Percentiles rank a stretch among this genome's conserved stretches.
Evolutionary conservation across 495 filamentous ascomycete genomes (phyloP).

Genomic region (Recurvomyces mirabilis): DNA sequence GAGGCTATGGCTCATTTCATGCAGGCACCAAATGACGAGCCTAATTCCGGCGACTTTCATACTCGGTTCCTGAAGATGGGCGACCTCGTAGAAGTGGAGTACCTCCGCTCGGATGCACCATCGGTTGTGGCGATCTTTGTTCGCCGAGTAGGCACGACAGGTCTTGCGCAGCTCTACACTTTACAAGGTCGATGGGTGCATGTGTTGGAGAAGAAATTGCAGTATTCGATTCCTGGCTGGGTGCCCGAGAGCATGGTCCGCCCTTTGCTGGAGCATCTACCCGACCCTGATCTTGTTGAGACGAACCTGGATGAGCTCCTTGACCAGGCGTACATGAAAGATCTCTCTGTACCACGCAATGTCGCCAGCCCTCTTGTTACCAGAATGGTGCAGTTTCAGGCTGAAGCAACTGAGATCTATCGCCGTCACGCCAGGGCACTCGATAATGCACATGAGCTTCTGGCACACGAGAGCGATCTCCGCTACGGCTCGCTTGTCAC

Average conservation of each 20-base stretch:
- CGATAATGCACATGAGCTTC: slow-evolving; percentile 30
- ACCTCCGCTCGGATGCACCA: slow-evolving; percentile 30
- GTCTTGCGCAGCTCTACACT: slow-evolving; percentile 60
- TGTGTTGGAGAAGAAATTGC: slow-evolving; percentile 32
- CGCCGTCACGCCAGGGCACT: slow-evolving; percentile 30
- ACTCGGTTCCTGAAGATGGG: slow-evolving; percentile 45
- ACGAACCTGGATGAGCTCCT: slow-evolving; percentile 25
- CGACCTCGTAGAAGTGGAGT: slow-evolving; percentile 56
- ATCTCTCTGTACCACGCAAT: slow-evolving; percentile 42
- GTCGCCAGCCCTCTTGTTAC: slow-evolving; percentile 39
- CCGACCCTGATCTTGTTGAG: slow-evolving; percentile 33
- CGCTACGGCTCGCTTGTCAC: slow-evolving; percentile 34
- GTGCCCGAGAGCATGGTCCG: slow-evolving; percentile 44
- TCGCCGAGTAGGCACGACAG: slow-evolving; percentile 25
- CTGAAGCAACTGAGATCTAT: slow-evolving; percentile 41
- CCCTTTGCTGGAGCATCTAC: slow-evolving; percentile 53
- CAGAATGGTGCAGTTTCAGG: slow-evolving; percentile 42
- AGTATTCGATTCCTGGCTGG: slow-evolving; percentile 57
- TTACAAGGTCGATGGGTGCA: slow-evolving; percentile 63
- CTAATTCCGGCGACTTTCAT: slow-evolving; percentile 7
- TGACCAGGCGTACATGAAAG: slow-evolving; percentile 37
- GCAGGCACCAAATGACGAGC: slow-evolving; percentile 1
- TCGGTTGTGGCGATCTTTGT: slow-evolving; percentile 58
- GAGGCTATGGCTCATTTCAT: slow-evolving; percentile 15
- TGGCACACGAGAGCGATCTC: slow-evolving; percentile 28